Base-by-base conservation (phyloP, 768 basidiomycete genomes). In the Trametes sanguinea region DNA sequence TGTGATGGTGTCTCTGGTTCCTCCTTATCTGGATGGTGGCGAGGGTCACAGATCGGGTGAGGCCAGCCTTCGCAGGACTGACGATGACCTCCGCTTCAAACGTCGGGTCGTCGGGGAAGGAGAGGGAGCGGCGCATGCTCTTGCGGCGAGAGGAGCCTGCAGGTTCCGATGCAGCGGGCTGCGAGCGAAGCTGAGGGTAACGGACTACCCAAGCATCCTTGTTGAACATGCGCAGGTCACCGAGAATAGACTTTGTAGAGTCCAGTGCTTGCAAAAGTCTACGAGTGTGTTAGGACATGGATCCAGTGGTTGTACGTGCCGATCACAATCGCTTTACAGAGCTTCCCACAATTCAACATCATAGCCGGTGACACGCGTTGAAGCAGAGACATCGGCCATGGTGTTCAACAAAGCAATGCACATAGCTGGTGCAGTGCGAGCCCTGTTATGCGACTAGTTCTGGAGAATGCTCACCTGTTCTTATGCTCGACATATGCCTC, bases 131-230 rank as follows among this genome's bases (percentile, higher is more conserved):
- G 48, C 85, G 85, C 32, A 83, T 63, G 71, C 72, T 67, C 68
- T 79, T 77, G 58, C 78, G 80, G 43, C 76, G 76, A 45, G 72
- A 67, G 22, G 74, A 62, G 64, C 74, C 67, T 1, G 76, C 52
- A 10, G 73, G 56, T 17, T 74, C 68, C 10, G 65, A 58, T 2
- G 74, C 65, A 13, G 64, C 67, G 1, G 75, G 56, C 57, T 83
- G 78, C 56, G 86, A 82, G 33, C 79, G 77, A 57, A 95, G 78
- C 70, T 84, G 83, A 55, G 95, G 95, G 74, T 98, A 98, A 60
- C 92, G 80, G 14, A 98, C 86, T 29, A 91, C 83, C 95, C 94
- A 97, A 65, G 90, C 83, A 42, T 86, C 79, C 76, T 88, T 87
- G 78, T 92, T 97, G 80, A 96, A 97, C 53, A 78, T 77, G 51